Conservation (phyloP, 371 early-diverging fungal genomes). For the Circinella minor region DNA sequence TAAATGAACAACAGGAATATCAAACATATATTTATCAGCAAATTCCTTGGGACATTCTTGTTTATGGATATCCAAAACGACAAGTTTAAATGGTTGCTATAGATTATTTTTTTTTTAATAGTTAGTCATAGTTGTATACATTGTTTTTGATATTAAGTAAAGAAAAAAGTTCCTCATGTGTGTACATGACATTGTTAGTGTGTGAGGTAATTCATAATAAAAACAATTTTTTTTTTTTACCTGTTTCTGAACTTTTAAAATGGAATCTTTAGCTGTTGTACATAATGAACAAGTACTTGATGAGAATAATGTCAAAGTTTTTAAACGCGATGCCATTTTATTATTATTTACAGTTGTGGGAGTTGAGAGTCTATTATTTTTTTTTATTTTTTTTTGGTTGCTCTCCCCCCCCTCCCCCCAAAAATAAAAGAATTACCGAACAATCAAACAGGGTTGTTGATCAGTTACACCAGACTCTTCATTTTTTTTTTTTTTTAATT, state of each 20-base stretch:
- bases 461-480: too few relatives aligned
- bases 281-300: constrained; percentile 59
- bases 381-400: too few relatives aligned
- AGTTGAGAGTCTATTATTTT: too few relatives aligned
- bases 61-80: constrained; percentile 47
- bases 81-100: constrained; percentile 44
- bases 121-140: too few relatives aligned
- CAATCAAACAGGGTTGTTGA: too few relatives aligned
- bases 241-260: constrained; percentile 50
- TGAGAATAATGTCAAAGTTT: constrained; percentile 53
- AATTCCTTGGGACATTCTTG: constrained; percentile 57
- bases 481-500: too few relatives aligned
- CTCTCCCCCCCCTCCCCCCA: too few relatives aligned
- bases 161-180: too few relatives aligned
- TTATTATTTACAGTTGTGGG: not conserved
- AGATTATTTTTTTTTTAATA: not conserved
- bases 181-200: too few relatives aligned
- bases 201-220: too few relatives aligned
- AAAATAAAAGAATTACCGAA: too few relatives aligned
- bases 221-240: constrained; percentile 27
- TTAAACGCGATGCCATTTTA: constrained; percentile 38
- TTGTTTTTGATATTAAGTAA: too few relatives aligned
- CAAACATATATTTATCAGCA: constrained; percentile 53
- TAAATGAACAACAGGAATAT: constrained; percentile 54
- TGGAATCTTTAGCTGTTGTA: constrained; percentile 45